phyloP scores from a whole-genome alignment of 148 eudicot genomes.

The Chenopodium formosanum region DNA sequence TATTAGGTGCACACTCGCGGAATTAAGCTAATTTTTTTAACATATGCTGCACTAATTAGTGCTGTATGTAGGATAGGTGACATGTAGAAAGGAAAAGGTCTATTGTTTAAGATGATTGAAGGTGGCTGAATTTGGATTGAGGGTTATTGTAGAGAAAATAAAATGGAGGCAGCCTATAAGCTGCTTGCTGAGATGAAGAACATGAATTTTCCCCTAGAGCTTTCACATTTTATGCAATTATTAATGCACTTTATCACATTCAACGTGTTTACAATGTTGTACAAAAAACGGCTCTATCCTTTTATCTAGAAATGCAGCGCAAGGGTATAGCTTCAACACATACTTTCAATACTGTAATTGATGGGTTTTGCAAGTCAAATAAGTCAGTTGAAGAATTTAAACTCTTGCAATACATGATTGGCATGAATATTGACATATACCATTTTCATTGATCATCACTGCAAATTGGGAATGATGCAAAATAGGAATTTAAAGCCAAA shows the following conservation, averaged over 20 bases:
- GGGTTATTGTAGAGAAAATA: constrained; percentile 46
- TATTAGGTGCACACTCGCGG: constrained; percentile 51
- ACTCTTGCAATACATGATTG: constrained; percentile 28
- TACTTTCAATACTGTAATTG: constrained; percentile 60
- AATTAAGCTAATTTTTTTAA: constrained; percentile 41
- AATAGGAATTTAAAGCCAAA: no score
- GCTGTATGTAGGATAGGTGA: constrained; percentile 60
- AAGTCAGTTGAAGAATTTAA: constrained; percentile 15
- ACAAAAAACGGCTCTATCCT: constrained; percentile 36
- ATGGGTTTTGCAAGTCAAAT: constrained; percentile 25
- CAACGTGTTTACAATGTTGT: constrained; percentile 44
- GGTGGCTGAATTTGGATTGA: constrained; percentile 42
- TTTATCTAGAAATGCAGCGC: constrained; percentile 58
- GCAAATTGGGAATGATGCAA: no score
- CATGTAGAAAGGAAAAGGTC: constrained; percentile 48
- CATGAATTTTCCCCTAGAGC: constrained; percentile 55
- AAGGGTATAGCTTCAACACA: background rate
- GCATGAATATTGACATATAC: constrained; percentile 33
- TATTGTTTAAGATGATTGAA: constrained; percentile 59
- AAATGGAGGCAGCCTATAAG: constrained; percentile 52
- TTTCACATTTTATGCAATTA: constrained; percentile 51
- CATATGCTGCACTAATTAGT: constrained; percentile 49
- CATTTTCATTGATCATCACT: no score
- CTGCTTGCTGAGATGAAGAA: constrained; percentile 67
- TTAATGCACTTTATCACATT: constrained; percentile 51